Evolutionary conservation across 352 stramenopile genomes (phyloP), one percentile per base, ranked within the genome.

Genomic region (Pythium volutum): DNA sequence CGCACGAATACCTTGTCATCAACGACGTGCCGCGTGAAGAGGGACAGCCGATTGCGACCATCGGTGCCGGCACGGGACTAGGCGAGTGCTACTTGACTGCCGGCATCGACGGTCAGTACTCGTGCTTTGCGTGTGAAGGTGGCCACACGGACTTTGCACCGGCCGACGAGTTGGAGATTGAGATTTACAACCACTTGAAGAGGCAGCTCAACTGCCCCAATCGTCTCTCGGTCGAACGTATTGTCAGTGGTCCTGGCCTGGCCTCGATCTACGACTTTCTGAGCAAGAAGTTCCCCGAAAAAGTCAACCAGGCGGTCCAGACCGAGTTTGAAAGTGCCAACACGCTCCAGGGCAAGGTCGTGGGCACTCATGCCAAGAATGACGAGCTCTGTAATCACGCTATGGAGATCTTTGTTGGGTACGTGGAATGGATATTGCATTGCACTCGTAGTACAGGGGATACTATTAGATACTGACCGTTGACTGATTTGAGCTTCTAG

Each of bases 221-320:
- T 55, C 93, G 96, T 38, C 87, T 99, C 43, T 98, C 95, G 14
- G 87, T 98, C 10, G 97, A 99, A 73, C 91, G 96, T 48, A 89
- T 99, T 55, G 92, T 99, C 14, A 98, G 88, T 56, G 97, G 97
- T 36, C 93, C 74, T 16, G 97, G 97, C 25, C 73, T 99, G 51
- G 93, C 91, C 39, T 98, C 96, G 69, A 93, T 98, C 45, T 98
- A 99, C 80, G 86, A 98, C 49, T 99, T 98, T 76, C 81, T 99
- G 59, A 74, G 88, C 18, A 70, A 91, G 29, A 96, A 98, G 73
- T 95, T 89, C 77, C 75, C 88, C 2, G 74, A 97, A 4, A 93
- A 91, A 62, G 86, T 94, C 56, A 79, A 97, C 75, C 62, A 69
- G 55, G 69, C 62, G 27, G 66, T 98, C 67, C 75, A 97, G 69